Conservation (phyloP, 495 filamentous ascomycete genomes). For the Daldinia vernicosa region DNA sequence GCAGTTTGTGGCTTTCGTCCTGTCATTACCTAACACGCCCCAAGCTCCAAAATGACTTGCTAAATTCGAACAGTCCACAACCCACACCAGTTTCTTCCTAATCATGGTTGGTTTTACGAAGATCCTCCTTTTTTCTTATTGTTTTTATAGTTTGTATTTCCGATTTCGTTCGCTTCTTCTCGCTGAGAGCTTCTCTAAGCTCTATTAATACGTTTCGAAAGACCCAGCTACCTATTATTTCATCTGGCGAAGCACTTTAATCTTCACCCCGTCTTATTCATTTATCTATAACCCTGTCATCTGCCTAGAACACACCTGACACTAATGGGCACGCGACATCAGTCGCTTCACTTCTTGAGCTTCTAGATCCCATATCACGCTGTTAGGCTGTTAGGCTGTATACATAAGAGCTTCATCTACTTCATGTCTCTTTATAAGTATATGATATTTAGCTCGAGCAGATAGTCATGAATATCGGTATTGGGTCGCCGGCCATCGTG, state of each 20-base stretch:
- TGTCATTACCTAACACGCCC: constrained; percentile 14
- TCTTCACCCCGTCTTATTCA: constrained; percentile 5
- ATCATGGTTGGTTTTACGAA: constrained; percentile 24
- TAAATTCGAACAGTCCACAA: constrained; percentile 34
- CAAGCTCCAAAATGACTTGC: constrained; percentile 31
- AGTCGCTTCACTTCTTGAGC: constrained; percentile 2
- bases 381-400: not conserved
- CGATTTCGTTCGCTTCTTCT: constrained; percentile 6
- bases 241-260: not conserved
- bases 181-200: not conserved
- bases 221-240: not conserved
- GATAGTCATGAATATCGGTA: constrained; percentile 42
- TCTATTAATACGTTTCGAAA: not conserved
- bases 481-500: constrained; percentile 35
- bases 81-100: constrained; percentile 25
- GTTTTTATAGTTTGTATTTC: constrained; percentile 7
- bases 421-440: constrained; percentile 26
- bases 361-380: not conserved
- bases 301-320: constrained; percentile 12
- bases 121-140: constrained; percentile 26
- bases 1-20: not conserved
- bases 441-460: constrained; percentile 5
- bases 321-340: constrained; percentile 37
- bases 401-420: not conserved
- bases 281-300: constrained; percentile 15